Base-by-base conservation (phyloP, 1,284 basidiomycete genomes). In the Tetrapyrgos nigripes region DNA sequence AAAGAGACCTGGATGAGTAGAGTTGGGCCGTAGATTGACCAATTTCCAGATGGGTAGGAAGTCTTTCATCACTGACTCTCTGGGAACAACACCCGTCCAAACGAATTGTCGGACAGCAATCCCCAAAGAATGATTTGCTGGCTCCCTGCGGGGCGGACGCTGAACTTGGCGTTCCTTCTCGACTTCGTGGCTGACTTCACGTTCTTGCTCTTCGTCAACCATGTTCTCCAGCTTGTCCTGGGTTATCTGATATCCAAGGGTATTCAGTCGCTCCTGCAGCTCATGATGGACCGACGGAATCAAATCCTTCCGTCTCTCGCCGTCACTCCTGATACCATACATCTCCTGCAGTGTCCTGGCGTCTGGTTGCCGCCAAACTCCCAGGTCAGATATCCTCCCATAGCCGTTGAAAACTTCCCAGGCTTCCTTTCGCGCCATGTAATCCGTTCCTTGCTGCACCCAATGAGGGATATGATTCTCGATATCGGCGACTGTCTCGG, bases 191-290 rank as follows among this genome's bases (percentile, higher is more conserved):
- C 59, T 62, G 2, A 83, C 68, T 60, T 84, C 82, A 5, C 79
- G 70, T 50, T 83, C 82, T 57, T 83, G 82, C 57, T 83, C 82
- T 61, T 83, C 81, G 4, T 74, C 74, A 57, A 79, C 35, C 10
- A 10, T 37, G 35, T 10, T n/a, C 23, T 69, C 62, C 1, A 46
- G 27, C 9, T 70, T 27, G n/a, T n/a, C n/a, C n/a, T n/a, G n/a
- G n/a, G n/a, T n/a, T n/a, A n/a, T 0, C 60, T 53, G 4, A 26
- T 40, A 3, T 71, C 50, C 73, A 11, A 82, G 69, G 13, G 58
- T 40, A 21, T 52, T 27, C 21, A 73, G 70, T 46, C 68, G 69
- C n/a, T 65, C 62, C 1, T 33, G 57, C 13, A 81, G 66, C 0
- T 66, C 66, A 10, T n/a, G n/a, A n/a, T n/a, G n/a, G n/a, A n/a